phyloP scores from a whole-genome alignment of 805 yeast species.

The Sporopachydermia quercuum region DNA sequence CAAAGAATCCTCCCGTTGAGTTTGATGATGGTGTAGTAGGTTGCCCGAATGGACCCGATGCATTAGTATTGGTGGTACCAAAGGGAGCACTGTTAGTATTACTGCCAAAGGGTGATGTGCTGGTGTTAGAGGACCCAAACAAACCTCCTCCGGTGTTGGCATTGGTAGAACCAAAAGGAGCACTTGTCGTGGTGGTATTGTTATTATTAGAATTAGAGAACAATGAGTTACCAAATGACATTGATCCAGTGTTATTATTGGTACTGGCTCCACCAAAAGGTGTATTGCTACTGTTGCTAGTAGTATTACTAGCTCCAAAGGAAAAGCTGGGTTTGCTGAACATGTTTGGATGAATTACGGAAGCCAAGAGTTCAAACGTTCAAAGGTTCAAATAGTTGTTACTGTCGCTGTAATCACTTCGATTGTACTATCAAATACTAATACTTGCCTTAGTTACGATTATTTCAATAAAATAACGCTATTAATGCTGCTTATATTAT shows the following conservation, averaged over 20 bases:
- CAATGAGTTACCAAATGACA: conserved; percentile 4
- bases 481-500: no score
- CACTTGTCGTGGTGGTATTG: neutral
- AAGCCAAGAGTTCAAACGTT: no score
- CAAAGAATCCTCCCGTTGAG: conserved; percentile 9
- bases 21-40: conserved; percentile 7
- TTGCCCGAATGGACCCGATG: conserved; percentile 9
- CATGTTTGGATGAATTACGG: no score
- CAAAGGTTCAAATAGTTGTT: no score
- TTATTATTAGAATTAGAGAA: neutral
- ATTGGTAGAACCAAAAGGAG: conserved; percentile 3
- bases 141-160: conserved; percentile 8
- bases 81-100: conserved; percentile 19
- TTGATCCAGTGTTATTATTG: conserved; percentile 4
- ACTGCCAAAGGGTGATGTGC: conserved; percentile 14
- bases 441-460: no score
- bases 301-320: neutral
- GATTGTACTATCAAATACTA: no score
- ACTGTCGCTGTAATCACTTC: no score
- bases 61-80: conserved; percentile 16
- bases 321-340: neutral
- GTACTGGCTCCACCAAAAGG: conserved; percentile 10
- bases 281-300: neutral
- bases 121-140: conserved; percentile 15
- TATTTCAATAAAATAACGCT: no score